phyloP scores from a whole-genome alignment of 2,329 filamentous ascomycete species.

The Scedosporium dehoogii region DNA sequence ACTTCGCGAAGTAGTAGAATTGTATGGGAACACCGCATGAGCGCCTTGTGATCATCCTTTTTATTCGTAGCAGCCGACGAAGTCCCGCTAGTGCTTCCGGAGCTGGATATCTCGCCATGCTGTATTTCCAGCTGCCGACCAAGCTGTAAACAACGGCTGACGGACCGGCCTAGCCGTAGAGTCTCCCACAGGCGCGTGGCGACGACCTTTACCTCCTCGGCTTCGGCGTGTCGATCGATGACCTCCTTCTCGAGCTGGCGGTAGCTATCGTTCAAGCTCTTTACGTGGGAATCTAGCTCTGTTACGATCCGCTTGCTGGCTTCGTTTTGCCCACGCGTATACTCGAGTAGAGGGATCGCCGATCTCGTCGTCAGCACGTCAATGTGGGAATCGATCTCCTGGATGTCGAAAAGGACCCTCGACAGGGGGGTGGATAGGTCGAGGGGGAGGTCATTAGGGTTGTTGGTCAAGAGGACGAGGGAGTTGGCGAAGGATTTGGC shows the following conservation, averaged over 20 bases:
- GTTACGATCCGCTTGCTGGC: constrained; percentile 63
- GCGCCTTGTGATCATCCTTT: constrained; percentile 64
- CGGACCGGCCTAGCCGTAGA: constrained; percentile 63
- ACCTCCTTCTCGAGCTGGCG: constrained; percentile 79
- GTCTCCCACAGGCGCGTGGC: constrained; percentile 74
- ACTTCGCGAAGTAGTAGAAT: constrained; percentile 67
- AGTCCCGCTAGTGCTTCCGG: constrained; percentile 13
- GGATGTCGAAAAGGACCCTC: constrained; percentile 87
- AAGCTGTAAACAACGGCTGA: constrained; percentile 69
- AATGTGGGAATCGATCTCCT: constrained; percentile 94
- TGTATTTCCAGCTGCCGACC: constrained; percentile 84
- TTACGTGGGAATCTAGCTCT: constrained; percentile 71
- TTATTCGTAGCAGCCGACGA: constrained; percentile 27
- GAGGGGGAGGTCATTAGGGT: constrained; percentile 77
- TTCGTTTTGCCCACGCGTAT: constrained; percentile 66
- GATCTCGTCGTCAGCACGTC: constrained; percentile 78
- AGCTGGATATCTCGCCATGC: constrained; percentile 53
- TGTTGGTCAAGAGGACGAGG: constrained; percentile 83
- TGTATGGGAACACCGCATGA: constrained; percentile 75
- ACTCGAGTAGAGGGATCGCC: constrained; percentile 67
- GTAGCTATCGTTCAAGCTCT: constrained; percentile 75
- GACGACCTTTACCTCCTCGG: constrained; percentile 70
- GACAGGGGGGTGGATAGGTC: constrained; percentile 92
- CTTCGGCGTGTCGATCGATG: constrained; percentile 71
- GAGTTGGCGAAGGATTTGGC: constrained; percentile 77